phyloP scores from a whole-genome alignment of 805 yeast species.

The Candida takata region DNA sequence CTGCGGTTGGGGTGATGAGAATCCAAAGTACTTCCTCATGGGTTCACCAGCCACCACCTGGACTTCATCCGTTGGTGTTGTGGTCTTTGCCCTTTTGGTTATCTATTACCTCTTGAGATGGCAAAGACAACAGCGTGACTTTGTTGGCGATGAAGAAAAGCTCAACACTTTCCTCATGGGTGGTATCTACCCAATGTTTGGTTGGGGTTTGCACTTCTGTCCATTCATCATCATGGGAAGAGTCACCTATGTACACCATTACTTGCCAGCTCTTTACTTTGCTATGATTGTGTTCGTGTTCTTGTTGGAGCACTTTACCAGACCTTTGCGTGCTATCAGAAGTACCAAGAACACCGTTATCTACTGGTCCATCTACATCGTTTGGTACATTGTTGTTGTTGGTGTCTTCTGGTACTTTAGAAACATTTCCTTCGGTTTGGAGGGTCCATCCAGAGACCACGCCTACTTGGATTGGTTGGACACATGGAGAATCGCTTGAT shows the following conservation, averaged over 20 bases:
- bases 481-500: slow-evolving; percentile 36
- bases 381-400: slow-evolving; percentile 36
- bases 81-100: slow-evolving; percentile 42
- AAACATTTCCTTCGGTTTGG: slow-evolving; percentile 64
- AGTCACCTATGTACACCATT: slow-evolving; percentile 82
- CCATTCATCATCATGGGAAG: slow-evolving; percentile 80
- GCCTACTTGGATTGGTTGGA: slow-evolving; percentile 41
- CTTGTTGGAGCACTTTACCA: slow-evolving; percentile 38
- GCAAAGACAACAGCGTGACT: slow-evolving; percentile 73
- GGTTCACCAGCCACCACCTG: slow-evolving; percentile 79
- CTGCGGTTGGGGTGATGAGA: slow-evolving; percentile 61
- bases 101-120: slow-evolving; percentile 42
- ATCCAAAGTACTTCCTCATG: slow-evolving; percentile 55
- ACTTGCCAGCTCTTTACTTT: slow-evolving; percentile 77
- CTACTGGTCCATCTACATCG: slow-evolving; percentile 30
- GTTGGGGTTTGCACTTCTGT: slow-evolving; percentile 71
- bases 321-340: slow-evolving; percentile 16
- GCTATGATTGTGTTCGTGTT: slow-evolving; percentile 54
- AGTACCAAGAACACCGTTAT: slow-evolving; percentile 21
- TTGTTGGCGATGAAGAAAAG: slow-evolving; percentile 36
- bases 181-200: slow-evolving; percentile 72
- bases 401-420: slow-evolving; percentile 54
- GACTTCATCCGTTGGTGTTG: slow-evolving; percentile 57
- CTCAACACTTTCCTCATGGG: slow-evolving; percentile 55
- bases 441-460: slow-evolving; percentile 35